Conservation (phyloP, 345 rosid genomes). For the Sonneratia caseolaris region DNA sequence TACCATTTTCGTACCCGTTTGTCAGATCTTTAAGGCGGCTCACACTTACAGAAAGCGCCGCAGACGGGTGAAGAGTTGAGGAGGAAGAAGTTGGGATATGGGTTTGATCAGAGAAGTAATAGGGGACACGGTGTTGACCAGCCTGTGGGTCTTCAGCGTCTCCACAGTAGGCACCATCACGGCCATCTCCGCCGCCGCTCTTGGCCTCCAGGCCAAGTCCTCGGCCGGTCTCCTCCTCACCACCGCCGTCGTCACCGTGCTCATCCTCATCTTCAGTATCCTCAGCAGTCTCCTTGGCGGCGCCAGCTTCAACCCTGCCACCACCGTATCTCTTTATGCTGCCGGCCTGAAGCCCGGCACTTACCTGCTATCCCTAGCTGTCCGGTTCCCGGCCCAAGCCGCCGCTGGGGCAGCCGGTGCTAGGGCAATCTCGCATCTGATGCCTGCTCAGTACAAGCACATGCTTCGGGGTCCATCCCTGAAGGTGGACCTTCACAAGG, state of each 20-base stretch:
- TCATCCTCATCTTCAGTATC: slow-evolving; percentile 31
- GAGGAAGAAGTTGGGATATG: slow-evolving; percentile 11
- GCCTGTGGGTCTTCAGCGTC: slow-evolving; percentile 31
- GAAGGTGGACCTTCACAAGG: slow-evolving; percentile 49
- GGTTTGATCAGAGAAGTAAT: slow-evolving; percentile 24
- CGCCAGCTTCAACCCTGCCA: slow-evolving; percentile 45
- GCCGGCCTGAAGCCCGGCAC: slow-evolving; percentile 33
- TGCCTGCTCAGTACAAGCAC: slow-evolving; percentile 37
- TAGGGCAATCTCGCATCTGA: slow-evolving; percentile 27
- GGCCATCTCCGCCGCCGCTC: slow-evolving; percentile 20
- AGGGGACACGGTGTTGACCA: slow-evolving; percentile 27
- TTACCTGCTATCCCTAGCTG: slow-evolving; percentile 34
- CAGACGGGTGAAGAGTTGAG: neutral
- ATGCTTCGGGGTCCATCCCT: slow-evolving; percentile 43
- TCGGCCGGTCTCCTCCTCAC: slow-evolving; percentile 20
- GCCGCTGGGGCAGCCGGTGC: slow-evolving; percentile 40
- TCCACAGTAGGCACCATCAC: slow-evolving; percentile 30
- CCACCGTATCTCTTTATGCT: slow-evolving; percentile 31
- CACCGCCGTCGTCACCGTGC: slow-evolving; percentile 16
- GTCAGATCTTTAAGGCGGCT: neutral
- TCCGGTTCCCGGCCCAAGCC: slow-evolving; percentile 49
- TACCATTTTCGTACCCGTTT: neutral
- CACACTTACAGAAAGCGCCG: neutral
- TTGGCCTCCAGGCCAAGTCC: slow-evolving; percentile 18
- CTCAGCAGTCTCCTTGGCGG: slow-evolving; percentile 30